These are phyloP conservation scores for Leersia perrieri DNA, from an alignment of 176 grass and related monocot species.

Conservation along the genomic window DNA sequence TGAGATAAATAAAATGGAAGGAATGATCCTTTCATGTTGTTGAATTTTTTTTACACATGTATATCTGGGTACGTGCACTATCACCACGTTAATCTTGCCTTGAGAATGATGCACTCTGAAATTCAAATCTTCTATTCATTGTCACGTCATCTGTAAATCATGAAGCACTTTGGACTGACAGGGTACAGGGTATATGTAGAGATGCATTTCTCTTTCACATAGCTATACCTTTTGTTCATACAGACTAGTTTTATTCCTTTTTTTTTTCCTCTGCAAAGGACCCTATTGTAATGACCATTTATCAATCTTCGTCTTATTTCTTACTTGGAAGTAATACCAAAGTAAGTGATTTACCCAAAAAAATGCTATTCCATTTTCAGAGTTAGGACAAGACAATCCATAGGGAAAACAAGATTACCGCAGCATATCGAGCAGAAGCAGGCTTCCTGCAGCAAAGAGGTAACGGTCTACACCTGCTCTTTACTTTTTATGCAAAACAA, in stretches of 20 bases:
- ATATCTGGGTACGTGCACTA: neutral
- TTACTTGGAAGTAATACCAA: constrained; percentile 9
- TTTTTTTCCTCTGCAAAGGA: neutral
- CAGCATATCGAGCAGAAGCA: neutral
- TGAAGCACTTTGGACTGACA: neutral
- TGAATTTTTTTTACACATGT: neutral
- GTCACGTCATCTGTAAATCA: neutral
- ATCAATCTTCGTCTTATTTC: neutral
- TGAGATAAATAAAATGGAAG: neutral
- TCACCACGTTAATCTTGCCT: neutral
- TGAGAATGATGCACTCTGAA: neutral
- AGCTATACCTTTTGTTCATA: neutral
- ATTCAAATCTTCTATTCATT: neutral
- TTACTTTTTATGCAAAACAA: neutral
- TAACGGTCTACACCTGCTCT: constrained; percentile 2
- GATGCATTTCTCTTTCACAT: neutral
- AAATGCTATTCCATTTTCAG: constrained; percentile 25
- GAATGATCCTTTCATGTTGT: neutral
- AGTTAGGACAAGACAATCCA: constrained; percentile 5
- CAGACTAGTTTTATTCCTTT: neutral
- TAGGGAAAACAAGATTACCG: neutral
- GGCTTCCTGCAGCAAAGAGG: constrained; percentile 18
- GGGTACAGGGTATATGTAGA: neutral
- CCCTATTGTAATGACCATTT: constrained; percentile 2
- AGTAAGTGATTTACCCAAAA: constrained; percentile 8